Evolutionary conservation across 2,329 filamentous ascomycete species (phyloP).

Genomic region (Ophiocordyceps camponoti-rufipedis): DNA sequence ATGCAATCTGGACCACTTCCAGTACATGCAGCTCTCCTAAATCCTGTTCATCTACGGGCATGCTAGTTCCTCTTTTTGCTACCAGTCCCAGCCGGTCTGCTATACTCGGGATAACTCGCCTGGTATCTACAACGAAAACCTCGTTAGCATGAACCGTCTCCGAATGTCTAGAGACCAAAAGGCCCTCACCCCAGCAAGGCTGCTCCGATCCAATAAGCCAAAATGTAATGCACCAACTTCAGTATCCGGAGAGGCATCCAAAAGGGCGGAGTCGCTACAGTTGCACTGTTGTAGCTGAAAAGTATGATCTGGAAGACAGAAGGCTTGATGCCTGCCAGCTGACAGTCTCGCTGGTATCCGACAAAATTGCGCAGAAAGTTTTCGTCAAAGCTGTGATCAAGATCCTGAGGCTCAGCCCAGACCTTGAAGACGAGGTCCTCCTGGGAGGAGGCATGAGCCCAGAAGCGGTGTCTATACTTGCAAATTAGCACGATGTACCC

Average conservation of each 20-base stretch:
- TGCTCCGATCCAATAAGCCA: neutral
- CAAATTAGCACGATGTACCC: neutral
- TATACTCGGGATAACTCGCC: neutral
- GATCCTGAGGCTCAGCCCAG: neutral
- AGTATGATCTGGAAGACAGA: neutral
- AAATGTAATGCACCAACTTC: neutral
- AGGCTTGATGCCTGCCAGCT: neutral
- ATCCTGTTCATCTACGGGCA: neutral
- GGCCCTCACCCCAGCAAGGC: neutral
- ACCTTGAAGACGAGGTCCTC: neutral
- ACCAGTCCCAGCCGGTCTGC: neutral
- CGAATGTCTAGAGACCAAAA: neutral
- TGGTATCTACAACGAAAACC: neutral
- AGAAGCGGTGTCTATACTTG: neutral
- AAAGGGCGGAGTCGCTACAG: neutral
- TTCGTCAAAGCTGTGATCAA: neutral
- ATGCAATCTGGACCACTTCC: too few relatives aligned
- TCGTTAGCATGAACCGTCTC: neutral
- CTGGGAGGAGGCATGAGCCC: neutral
- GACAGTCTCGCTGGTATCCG: neutral
- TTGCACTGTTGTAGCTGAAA: neutral
- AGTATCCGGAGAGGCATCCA: neutral
- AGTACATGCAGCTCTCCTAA: too few relatives aligned
- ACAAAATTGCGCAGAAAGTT: neutral
- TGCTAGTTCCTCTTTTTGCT: neutral